These are phyloP conservation scores for Parascedosporium putredinis DNA, from an alignment of 2,329 filamentous ascomycete species.

Conservation along the genomic window DNA sequence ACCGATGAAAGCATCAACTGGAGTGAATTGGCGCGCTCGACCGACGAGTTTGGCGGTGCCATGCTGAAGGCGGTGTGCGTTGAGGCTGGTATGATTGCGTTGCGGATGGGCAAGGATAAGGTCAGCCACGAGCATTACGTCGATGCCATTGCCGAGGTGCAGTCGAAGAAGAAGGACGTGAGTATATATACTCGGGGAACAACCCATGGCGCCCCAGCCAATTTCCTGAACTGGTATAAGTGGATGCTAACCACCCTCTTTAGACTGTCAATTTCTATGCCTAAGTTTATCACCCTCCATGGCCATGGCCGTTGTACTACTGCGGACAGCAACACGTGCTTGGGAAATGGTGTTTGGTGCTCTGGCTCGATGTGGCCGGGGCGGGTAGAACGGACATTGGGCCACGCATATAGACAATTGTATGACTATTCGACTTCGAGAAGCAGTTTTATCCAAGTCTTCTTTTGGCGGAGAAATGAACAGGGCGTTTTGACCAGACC, in stretches of 20 bases:
- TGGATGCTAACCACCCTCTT: slow-evolving; percentile 8
- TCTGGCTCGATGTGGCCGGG: background rate
- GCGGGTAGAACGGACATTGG: background rate
- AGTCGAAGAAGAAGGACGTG: slow-evolving; percentile 87
- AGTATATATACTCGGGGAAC: too few relatives aligned
- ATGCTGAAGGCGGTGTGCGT: slow-evolving; percentile 98
- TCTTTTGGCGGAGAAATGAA: background rate
- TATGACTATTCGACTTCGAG: slow-evolving; percentile 7
- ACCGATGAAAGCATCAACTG: slow-evolving; percentile 91
- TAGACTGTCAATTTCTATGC: slow-evolving; percentile 50
- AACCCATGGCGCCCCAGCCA: too few relatives aligned
- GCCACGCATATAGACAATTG: slow-evolving; percentile 7
- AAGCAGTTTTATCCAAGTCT: background rate
- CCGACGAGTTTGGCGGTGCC: slow-evolving; percentile 95
- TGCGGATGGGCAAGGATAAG: slow-evolving; percentile 89
- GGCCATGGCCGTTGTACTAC: slow-evolving; percentile 1
- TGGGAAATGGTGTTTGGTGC: slow-evolving; percentile 1
- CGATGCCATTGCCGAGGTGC: slow-evolving; percentile 93
- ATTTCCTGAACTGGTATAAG: background rate
- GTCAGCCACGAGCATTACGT: slow-evolving; percentile 98
- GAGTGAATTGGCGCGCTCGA: slow-evolving; percentile 88
- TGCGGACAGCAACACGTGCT: background rate
- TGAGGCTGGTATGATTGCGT: slow-evolving; percentile 96
- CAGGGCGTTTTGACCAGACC: background rate
- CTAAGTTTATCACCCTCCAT: slow-evolving; percentile 19